Evolutionary conservation across 2,329 filamentous ascomycete genomes (phyloP).

Genomic region (Cladosporium austrohemisphaericum): DNA sequence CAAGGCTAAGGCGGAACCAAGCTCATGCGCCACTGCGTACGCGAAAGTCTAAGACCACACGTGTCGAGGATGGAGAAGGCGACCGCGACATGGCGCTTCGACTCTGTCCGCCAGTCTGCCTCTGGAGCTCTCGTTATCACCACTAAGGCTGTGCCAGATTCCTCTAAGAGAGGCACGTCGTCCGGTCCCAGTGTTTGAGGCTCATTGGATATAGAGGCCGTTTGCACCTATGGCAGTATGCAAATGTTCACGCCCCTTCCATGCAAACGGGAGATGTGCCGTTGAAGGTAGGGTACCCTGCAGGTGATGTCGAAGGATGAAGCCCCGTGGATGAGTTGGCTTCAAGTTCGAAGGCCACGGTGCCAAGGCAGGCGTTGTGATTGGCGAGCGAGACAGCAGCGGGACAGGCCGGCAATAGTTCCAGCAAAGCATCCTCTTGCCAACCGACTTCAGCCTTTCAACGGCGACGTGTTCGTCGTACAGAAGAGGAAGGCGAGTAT

Average conservation of each 20-base stretch:
- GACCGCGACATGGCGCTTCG: too few relatives aligned
- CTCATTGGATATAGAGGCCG: too few relatives aligned
- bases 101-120: too few relatives aligned
- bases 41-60: not conserved
- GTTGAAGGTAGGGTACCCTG: too few relatives aligned
- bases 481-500: constrained; percentile 3
- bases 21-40: not conserved
- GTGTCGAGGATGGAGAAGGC: too few relatives aligned
- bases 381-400: not conserved
- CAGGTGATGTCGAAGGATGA: too few relatives aligned
- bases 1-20: constrained; percentile 12
- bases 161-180: too few relatives aligned
- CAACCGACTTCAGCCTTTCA: not conserved
- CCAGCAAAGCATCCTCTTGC: not conserved
- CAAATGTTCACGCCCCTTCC: not conserved
- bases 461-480: not conserved
- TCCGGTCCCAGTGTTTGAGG: too few relatives aligned
- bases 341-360: not conserved
- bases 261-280: too few relatives aligned
- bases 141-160: too few relatives aligned
- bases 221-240: not conserved
- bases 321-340: too few relatives aligned
- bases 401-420: constrained; percentile 6
- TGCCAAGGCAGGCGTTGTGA: constrained; percentile 1
- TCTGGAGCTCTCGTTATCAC: too few relatives aligned